These are phyloP conservation scores for Fusarium chlamydosporum DNA, from an alignment of 2,329 filamentous ascomycete genomes.

Conservation along the genomic window DNA sequence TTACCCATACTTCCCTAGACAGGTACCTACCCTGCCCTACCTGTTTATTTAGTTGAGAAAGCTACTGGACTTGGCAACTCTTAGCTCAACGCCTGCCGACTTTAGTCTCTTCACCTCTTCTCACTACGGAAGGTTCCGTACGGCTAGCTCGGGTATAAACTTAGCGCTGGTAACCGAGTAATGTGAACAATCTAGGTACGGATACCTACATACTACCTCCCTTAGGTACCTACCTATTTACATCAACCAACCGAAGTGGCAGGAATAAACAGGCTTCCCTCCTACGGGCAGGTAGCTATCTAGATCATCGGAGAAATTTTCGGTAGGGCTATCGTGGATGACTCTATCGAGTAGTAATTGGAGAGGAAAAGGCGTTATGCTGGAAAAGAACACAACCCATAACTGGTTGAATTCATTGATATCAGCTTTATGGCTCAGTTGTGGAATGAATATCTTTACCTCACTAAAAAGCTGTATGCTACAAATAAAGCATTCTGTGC, in stretches of 20 bases:
- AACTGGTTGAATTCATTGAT: background rate
- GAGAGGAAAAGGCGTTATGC: background rate
- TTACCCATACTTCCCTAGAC: background rate
- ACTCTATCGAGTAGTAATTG: background rate
- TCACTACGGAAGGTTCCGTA: constrained; percentile 6
- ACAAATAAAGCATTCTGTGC: background rate
- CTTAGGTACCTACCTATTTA: background rate
- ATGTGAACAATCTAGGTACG: background rate
- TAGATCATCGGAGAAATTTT: constrained; percentile 4
- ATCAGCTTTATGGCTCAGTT: background rate
- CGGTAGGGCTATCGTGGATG: background rate
- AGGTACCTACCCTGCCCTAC: background rate
- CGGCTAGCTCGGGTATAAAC: constrained; percentile 9
- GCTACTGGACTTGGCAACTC: background rate
- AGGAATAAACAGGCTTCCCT: background rate
- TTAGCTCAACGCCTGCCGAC: constrained; percentile 5
- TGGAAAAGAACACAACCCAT: background rate
- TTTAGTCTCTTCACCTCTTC: background rate
- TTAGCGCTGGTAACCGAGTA: background rate
- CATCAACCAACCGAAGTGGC: constrained; percentile 2
- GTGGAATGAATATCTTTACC: background rate
- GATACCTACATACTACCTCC: too few relatives aligned
- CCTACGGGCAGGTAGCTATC: background rate
- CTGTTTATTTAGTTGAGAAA: background rate
- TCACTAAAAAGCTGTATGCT: background rate